These are phyloP conservation scores for Pinus albicaulis DNA, from an alignment of 75 land plant species.

Conservation along the genomic window DNA sequence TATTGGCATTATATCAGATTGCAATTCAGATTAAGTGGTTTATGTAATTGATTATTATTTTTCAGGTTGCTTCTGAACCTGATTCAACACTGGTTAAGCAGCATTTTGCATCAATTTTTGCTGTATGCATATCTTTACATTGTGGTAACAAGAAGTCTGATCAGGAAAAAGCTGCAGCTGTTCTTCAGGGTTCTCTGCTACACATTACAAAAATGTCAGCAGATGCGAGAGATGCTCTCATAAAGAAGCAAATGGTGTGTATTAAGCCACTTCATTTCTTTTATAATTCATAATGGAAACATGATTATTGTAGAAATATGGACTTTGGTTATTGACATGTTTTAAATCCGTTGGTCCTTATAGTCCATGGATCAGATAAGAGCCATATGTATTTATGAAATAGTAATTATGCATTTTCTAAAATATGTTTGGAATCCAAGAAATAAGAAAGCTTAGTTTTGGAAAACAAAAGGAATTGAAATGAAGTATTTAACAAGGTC, in stretches of 20 bases:
- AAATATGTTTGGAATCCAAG: too few species aligned
- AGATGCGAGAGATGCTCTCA: conserved; percentile 78
- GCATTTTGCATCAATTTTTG: conserved; percentile 74
- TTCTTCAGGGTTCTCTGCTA: conserved; percentile 65
- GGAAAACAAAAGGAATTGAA: too few species aligned
- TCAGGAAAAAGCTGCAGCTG: conserved; percentile 41
- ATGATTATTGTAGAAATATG: neutral
- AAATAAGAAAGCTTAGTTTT: too few species aligned
- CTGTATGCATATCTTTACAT: conserved; percentile 69
- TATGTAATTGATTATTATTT: neutral
- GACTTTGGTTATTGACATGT: neutral
- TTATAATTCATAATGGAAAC: neutral
- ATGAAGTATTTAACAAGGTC: too few species aligned
- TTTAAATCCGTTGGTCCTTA: neutral
- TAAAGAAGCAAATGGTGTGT: conserved; percentile 73
- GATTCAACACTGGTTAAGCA: conserved; percentile 47
- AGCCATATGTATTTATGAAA: too few species aligned
- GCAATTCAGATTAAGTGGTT: neutral
- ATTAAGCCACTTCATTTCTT: neutral
- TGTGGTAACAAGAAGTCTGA: conserved; percentile 47
- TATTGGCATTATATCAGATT: neutral
- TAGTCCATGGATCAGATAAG: neutral
- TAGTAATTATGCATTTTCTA: too few species aligned
- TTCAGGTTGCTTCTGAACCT: conserved; percentile 57
- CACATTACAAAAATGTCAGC: conserved; percentile 63